These are phyloP conservation scores for Sugiyamaella neomexicana DNA, from an alignment of 1,139 yeast species.

Conservation along the genomic window DNA sequence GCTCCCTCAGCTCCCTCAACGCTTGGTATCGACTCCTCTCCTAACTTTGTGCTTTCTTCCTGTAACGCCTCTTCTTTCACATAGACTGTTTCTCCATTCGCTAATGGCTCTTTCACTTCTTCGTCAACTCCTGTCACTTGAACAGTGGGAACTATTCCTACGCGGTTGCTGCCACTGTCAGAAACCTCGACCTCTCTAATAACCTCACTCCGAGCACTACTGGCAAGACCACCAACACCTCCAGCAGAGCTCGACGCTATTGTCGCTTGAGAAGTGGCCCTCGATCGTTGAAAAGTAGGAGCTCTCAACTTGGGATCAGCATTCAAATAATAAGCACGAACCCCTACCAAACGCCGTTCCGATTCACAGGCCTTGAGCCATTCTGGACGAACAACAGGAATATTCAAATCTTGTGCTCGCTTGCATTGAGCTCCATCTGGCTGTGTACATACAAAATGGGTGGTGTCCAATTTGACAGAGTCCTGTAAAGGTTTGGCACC, in stretches of 20 bases:
- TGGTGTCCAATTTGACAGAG: slow-evolving; percentile 81
- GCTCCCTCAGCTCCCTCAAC: too few relatives aligned
- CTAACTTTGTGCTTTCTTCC: too few relatives aligned
- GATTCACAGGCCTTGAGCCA: slow-evolving; percentile 94
- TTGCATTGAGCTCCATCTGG: slow-evolving; percentile 63
- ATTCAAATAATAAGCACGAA: slow-evolving; percentile 58
- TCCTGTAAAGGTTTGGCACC: slow-evolving; percentile 84
- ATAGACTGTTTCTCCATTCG: slow-evolving; percentile 14
- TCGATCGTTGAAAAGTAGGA: slow-evolving; percentile 35
- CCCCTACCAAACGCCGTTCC: slow-evolving; percentile 90
- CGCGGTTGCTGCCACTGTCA: background rate
- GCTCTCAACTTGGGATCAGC: slow-evolving; percentile 43
- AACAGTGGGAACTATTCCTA: slow-evolving; percentile 5
- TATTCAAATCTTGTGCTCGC: slow-evolving; percentile 81
- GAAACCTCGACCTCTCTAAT: slow-evolving; percentile 5
- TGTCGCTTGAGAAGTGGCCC: slow-evolving; percentile 35
- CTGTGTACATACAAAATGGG: slow-evolving; percentile 86
- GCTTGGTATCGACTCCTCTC: too few relatives aligned
- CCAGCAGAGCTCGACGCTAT: slow-evolving; percentile 16
- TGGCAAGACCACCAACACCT: background rate
- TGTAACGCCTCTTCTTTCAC: slow-evolving; percentile 12
- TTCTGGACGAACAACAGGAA: slow-evolving; percentile 94
- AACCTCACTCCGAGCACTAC: slow-evolving; percentile 4
- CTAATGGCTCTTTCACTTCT: slow-evolving; percentile 22
- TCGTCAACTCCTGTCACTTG: slow-evolving; percentile 14